Evolutionary conservation across 2,329 filamentous ascomycete genomes (phyloP).

Genomic region (Dactylellina sp.): DNA sequence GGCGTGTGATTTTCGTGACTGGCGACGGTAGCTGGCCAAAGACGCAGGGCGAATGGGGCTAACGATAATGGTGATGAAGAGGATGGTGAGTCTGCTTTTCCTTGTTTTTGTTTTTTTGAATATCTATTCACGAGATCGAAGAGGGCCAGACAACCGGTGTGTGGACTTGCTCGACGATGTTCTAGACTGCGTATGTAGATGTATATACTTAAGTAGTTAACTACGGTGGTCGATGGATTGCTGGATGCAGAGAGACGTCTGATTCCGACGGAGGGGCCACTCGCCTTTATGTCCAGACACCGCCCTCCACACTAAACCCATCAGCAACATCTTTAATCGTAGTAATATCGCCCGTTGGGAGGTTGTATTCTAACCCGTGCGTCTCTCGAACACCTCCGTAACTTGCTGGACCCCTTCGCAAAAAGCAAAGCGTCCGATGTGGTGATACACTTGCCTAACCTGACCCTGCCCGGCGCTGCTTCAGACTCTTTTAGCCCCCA

Average conservation of each 20-base stretch:
- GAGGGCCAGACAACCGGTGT: constrained; percentile 50
- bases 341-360: too few species aligned
- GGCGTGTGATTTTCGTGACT: constrained; percentile 39
- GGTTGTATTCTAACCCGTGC: constrained; percentile 4
- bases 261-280: constrained; percentile 9
- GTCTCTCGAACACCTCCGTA: constrained; percentile 38
- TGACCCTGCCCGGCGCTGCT: constrained; percentile 45
- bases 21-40: constrained; percentile 21
- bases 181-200: constrained; percentile 21
- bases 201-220: constrained; percentile 27
- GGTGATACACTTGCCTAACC: constrained; percentile 55
- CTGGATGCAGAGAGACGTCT: not conserved
- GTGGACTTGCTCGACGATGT: constrained; percentile 11
- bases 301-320: not conserved
- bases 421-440: constrained; percentile 34
- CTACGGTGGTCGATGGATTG: constrained; percentile 19
- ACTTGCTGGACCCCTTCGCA: constrained; percentile 32
- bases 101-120: not conserved
- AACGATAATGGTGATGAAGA: not conserved
- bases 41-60: constrained; percentile 23
- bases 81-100: not conserved
- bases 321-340: not conserved
- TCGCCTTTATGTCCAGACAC: constrained; percentile 20
- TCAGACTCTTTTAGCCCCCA: constrained; percentile 38
- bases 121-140: not conserved